These are phyloP conservation scores for Xerocomus subilludens DNA, from an alignment of 1,284 basidiomycete genomes.

Conservation along the genomic window DNA sequence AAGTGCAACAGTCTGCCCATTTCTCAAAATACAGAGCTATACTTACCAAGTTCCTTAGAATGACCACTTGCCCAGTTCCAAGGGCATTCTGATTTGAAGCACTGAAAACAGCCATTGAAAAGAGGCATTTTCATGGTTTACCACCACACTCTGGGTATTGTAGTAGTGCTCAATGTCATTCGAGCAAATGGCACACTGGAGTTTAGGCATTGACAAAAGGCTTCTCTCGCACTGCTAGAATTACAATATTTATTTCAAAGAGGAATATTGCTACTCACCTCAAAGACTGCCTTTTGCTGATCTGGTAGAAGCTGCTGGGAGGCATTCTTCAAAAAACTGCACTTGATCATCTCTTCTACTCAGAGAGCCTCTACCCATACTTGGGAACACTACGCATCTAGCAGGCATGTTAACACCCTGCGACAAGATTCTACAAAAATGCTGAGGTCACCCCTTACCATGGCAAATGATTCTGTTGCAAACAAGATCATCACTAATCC, in stretches of 20 bases:
- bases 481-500: constrained; percentile 98
- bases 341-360: constrained; percentile 99
- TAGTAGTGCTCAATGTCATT: constrained; percentile 83
- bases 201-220: constrained; percentile 72
- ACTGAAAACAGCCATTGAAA: constrained; percentile 73
- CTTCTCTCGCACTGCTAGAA: constrained; percentile 75
- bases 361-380: constrained; percentile 95
- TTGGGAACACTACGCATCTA: constrained; percentile 96
- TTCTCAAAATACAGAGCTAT: not conserved
- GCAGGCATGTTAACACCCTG: constrained; percentile 99
- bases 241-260: constrained; percentile 2
- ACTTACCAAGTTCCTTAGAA: constrained; percentile 85
- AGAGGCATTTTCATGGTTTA: constrained; percentile 74
- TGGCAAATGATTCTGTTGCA: constrained; percentile 99
- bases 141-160: constrained; percentile 75
- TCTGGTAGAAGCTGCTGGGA: constrained; percentile 93
- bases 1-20: constrained; percentile 14
- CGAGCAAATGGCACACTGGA: constrained; percentile 76
- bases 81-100: constrained; percentile 78
- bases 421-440: constrained; percentile 11
- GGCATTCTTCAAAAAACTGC: constrained; percentile 98
- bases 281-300: constrained; percentile 87
- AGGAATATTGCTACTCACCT: constrained; percentile 62
- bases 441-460: constrained; percentile 67
- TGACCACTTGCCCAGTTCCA: constrained; percentile 79